Base-by-base conservation (phyloP, 805 yeast genomes). In the Candida insectorum region DNA sequence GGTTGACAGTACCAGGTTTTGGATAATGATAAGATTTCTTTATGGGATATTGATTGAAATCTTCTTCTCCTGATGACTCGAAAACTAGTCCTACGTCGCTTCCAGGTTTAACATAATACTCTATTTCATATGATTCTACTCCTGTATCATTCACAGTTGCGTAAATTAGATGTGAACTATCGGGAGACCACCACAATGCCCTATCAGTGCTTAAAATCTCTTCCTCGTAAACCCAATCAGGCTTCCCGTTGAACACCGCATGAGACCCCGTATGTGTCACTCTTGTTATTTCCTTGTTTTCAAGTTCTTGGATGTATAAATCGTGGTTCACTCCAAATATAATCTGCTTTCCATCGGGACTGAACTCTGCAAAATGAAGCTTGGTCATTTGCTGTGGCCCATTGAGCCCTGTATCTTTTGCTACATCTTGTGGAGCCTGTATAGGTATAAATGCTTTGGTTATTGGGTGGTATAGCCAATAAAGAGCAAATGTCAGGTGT, bases 221-320 rank as follows among this genome's bases (percentile, higher is more conserved):
- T 49, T 85, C 94, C 52, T 85, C 94, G 53, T 84, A 84, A 2
- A 84, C 80, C 93, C 94, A 85, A 49, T 84, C 93, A 0, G 89
- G 79, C 41, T 69, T 79, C 5, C 86, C 95, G 45, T 84, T 79
- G 40, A 71, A 67, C 4, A 82, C 60, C 12, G 68, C 57, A 0
- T 41, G 49, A 9, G 70, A 59, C 0, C 88, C 89, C 50, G 75
- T 82, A 4, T 41, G 39, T 1, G 82, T 73, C 7, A 77, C 51
- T 36, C 58, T 65, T 0, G 40, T 49, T 4, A 53, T 33, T 9
- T 26, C 8, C 12, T 41, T 30, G 8, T 45, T 16, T 0, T 21
- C 26, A 8, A 75, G 42, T 31, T 71, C 57, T 42, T 72, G 65
- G 6, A 79, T 26, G 45, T 60, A 81, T 5, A 85, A 40, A 44